These are phyloP conservation scores for Naganishia antarctica DNA, from an alignment of 768 basidiomycete species.

Conservation along the genomic window DNA sequence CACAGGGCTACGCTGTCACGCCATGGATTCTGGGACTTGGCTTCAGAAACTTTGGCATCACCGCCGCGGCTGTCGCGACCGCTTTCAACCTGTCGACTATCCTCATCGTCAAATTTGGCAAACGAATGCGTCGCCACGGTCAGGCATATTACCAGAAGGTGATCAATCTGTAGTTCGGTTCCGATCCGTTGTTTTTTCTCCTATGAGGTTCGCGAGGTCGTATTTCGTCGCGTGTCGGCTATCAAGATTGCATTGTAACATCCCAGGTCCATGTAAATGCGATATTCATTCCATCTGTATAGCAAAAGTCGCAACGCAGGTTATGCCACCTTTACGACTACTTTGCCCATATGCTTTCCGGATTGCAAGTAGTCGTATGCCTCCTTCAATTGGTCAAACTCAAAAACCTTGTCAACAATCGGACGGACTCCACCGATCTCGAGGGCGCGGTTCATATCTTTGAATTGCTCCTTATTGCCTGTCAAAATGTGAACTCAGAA, in stretches of 20 bases:
- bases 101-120: slow-evolving; percentile 23
- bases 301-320: too few relatives aligned
- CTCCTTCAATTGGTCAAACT: slow-evolving; percentile 56
- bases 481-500: neutral
- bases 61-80: slow-evolving; percentile 27
- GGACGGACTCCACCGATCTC: slow-evolving; percentile 54
- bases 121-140: slow-evolving; percentile 3
- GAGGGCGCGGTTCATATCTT: slow-evolving; percentile 57
- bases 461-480: slow-evolving; percentile 57
- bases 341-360: slow-evolving; percentile 62
- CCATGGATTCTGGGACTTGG: slow-evolving; percentile 28
- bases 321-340: slow-evolving; percentile 55
- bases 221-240: too few relatives aligned
- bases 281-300: too few relatives aligned
- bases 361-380: slow-evolving; percentile 58
- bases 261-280: neutral
- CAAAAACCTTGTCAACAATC: slow-evolving; percentile 59
- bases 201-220: too few relatives aligned
- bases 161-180: too few relatives aligned
- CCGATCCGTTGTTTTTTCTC: too few relatives aligned
- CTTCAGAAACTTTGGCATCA: slow-evolving; percentile 22
- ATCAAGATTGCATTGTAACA: too few relatives aligned
- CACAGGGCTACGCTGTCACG: slow-evolving; percentile 30
- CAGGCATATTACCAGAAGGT: slow-evolving; percentile 4
- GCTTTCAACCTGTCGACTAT: slow-evolving; percentile 20